A percentile compares a stretch with the other conserved stretches of the same genome.
These are phyloP conservation scores for Pseudopyricularia cyperi DNA, from an alignment of 2,329 filamentous ascomycete species.

Conservation along the genomic window DNA sequence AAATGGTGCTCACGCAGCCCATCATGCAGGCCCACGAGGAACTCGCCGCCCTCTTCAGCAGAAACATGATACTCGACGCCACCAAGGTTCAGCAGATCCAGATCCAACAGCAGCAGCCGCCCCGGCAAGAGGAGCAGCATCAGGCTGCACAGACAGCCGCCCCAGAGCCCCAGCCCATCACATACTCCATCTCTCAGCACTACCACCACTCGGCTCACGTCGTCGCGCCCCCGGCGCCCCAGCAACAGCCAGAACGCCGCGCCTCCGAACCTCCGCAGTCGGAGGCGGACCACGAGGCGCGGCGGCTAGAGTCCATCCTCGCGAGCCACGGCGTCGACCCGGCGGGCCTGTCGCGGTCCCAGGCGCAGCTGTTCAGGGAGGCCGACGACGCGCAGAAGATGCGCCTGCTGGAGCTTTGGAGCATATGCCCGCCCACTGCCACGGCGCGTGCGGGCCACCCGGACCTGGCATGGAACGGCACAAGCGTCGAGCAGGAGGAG, in stretches of 20 bases:
- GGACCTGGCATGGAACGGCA: conserved; percentile 37
- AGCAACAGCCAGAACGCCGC: conserved; percentile 24
- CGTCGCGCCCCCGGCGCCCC: conserved; percentile 15
- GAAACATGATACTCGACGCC: conserved; percentile 54
- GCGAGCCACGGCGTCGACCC: conserved; percentile 58
- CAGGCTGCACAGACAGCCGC: too few species aligned
- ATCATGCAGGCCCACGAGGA: conserved; percentile 62
- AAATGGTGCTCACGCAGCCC: conserved; percentile 7
- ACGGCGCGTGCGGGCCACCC: conserved; percentile 34
- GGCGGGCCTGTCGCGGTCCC: conserved; percentile 53
- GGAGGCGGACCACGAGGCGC: conserved; percentile 18
- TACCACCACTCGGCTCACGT: conserved; percentile 71
- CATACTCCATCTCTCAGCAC: conserved; percentile 68
- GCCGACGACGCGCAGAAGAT: conserved; percentile 60
- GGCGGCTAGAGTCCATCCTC: conserved; percentile 40
- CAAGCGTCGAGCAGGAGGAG: conserved; percentile 42
- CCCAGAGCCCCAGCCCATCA: conserved; percentile 28
- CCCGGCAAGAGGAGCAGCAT: not conserved
- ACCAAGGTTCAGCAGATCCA: not conserved
- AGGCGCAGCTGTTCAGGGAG: conserved; percentile 66
- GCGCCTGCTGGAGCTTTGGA: conserved; percentile 74
- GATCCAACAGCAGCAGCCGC: not conserved
- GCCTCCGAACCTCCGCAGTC: conserved; percentile 37
- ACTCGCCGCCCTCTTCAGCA: conserved; percentile 65
- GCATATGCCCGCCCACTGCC: conserved; percentile 58